Conservation (phyloP, 345 rosid genomes). For the Rhodamnia argentea region DNA sequence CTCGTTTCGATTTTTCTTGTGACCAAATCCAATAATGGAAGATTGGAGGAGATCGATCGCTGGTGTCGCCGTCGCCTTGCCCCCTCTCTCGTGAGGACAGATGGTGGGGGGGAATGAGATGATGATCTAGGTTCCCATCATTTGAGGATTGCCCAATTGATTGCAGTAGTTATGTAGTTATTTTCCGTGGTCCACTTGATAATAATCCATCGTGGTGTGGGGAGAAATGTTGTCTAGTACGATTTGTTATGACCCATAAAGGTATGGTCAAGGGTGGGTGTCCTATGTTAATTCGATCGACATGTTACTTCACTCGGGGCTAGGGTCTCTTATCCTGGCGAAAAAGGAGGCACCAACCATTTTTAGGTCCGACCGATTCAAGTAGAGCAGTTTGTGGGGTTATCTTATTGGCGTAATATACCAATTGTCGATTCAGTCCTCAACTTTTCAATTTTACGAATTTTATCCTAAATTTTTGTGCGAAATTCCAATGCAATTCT, state of each 20-base stretch:
- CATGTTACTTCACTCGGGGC: rapidly evolving
- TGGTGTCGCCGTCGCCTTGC: background rate
- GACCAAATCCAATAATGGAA: background rate
- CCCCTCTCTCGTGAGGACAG: background rate
- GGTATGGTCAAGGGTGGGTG: background rate
- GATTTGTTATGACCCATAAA: background rate
- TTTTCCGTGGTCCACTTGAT: background rate
- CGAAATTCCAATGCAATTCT: too few relatives aligned
- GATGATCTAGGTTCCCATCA: background rate
- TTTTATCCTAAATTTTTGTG: too few relatives aligned
- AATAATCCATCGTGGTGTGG: background rate
- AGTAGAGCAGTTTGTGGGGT: background rate
- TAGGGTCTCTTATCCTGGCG: rapidly evolving
- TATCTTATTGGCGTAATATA: background rate
- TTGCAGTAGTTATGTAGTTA: background rate
- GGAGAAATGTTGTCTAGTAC: background rate
- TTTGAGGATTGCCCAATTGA: background rate
- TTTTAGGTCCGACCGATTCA: rapidly evolving
- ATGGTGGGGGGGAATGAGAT: background rate
- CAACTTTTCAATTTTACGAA: too few relatives aligned
- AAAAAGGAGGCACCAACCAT: background rate
- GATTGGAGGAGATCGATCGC: background rate
- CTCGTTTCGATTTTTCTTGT: background rate
- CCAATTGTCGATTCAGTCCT: too few relatives aligned
- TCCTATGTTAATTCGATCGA: background rate